A percentile compares a stretch with the other conserved stretches of the same genome.
phyloP scores from a whole-genome alignment of 257 asterid genomes.

The Cruciata laevipes region DNA sequence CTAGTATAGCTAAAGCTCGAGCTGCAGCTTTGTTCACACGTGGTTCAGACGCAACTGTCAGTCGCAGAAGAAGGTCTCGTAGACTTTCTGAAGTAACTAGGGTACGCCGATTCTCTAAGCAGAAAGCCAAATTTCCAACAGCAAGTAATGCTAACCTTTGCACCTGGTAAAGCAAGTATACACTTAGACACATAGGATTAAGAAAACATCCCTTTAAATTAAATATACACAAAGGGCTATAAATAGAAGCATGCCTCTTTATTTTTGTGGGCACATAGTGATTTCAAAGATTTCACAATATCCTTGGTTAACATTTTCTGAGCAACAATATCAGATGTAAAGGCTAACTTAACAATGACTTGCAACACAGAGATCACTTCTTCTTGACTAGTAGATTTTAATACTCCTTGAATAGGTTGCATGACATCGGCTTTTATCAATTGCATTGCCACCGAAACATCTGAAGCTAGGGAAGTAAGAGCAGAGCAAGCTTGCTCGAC shows the following conservation, averaged over 20 bases:
- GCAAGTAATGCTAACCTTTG: constrained; percentile 85
- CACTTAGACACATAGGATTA: constrained; percentile 19
- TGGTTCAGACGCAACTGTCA: constrained; percentile 68
- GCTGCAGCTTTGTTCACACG: constrained; percentile 90
- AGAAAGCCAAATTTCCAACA: constrained; percentile 87
- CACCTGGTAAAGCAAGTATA: constrained; percentile 43
- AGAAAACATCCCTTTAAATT: constrained; percentile 7
- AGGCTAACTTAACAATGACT: constrained; percentile 80
- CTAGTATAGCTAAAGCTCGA: constrained; percentile 94
- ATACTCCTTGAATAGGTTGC: constrained; percentile 91
- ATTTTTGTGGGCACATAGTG: constrained; percentile 73
- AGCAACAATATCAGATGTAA: constrained; percentile 83
- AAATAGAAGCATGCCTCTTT: constrained; percentile 62
- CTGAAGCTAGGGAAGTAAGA: constrained; percentile 88
- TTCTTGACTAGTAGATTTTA: constrained; percentile 69
- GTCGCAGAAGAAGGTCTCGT: constrained; percentile 88
- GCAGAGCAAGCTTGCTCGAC: constrained; percentile 99
- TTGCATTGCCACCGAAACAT: constrained; percentile 84
- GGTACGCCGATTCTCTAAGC: constrained; percentile 81
- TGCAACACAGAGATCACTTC: constrained; percentile 89
- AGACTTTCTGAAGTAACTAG: constrained; percentile 92
- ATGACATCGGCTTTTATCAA: constrained; percentile 83
- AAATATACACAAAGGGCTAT: constrained; percentile 8
- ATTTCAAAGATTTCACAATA: constrained; percentile 64
- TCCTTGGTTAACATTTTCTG: constrained; percentile 90